Percentiles rank a stretch among this genome's conserved stretches.
These are phyloP conservation scores for sweet orange (Citrus sinensis) DNA, from an alignment of 345 rosid species.

Conservation along the genomic window DVS_A1.0 CM039168.1:20746001-20746500, in stretches of 20 bases:
- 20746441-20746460: neutral
- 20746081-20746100: neutral
- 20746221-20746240: neutral
- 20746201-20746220: neutral
- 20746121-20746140: neutral
- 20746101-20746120: neutral
- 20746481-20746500: neutral
- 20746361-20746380: neutral
- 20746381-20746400: neutral
- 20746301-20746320: neutral
- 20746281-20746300: neutral
- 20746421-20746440: neutral
- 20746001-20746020: constrained; percentile 83
- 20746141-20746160: neutral
- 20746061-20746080: neutral
- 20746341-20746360: neutral
- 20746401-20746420: neutral
- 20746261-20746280: neutral
- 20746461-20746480: neutral
- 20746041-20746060: constrained; percentile 17
- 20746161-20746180: neutral
- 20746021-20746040: constrained; percentile 82
- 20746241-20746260: neutral
- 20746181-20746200: neutral
- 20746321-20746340: neutral